Base-by-base conservation (phyloP, 495 filamentous ascomycete genomes). In the Penicillium arizonense region DNA sequence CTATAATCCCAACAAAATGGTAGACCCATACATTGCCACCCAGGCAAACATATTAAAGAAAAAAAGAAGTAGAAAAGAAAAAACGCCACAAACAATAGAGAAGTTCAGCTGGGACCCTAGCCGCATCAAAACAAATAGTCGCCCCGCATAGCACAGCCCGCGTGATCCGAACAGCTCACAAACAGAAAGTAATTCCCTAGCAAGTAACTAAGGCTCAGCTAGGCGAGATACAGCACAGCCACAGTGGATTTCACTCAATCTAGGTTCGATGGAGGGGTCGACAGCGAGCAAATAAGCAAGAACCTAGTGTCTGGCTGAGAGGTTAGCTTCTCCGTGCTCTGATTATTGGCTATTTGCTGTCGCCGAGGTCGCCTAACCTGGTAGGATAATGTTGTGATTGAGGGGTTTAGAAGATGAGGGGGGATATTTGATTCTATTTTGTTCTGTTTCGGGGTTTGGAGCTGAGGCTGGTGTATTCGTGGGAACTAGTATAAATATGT, bases 371-470 rank as follows among this genome's bases (percentile, higher is more conserved):
- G 26, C 10, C 12, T 34, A 28, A 14, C 24, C 39, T 50, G 28
- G 9, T 34, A 13, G 8, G 5, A 35, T 24, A 8, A 32, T 48
- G 46, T 48, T 49, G 47, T 49, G 35, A 49, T 33, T 41, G 36
- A 41, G 37, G 47, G 47, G 47, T 14, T 13, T 18, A 30, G 28
- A 30, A 30, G 28, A 30, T 4, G 35, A 14, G 35, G 38, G 37
- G 26, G 21, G 28, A 16, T 37, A 34, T 33, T 32, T 18, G 20
- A 14, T 40, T 41, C 47, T 41, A 18, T 41, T 41, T 13, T 4
- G 11, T 42, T 47, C 33, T 35, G 45, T 8, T 14, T n/a, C 33
- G 20, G 11, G 35, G 16, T 23, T 24, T 11, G 32, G 6, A 30
- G 28, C 28, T 30, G 28, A 30, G 28, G 28, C 28, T 30, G 28